Percentiles rank a stretch among this genome's conserved stretches.
phyloP scores from a whole-genome alignment of 2,329 filamentous ascomycete species.

The Epichloe uncinata region DNA sequence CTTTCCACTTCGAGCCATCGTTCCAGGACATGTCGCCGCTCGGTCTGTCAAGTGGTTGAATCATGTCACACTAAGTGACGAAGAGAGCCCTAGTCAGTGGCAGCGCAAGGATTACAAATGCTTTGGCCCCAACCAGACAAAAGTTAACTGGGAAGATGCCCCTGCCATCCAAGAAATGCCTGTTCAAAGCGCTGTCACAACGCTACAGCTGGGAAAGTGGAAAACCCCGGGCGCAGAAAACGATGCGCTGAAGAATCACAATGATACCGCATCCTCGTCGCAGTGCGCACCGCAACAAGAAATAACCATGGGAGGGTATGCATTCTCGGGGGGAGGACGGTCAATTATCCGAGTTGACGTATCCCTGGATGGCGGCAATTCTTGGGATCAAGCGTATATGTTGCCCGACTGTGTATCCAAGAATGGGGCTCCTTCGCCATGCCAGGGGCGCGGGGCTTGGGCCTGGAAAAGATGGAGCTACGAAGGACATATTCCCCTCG shows the following conservation, averaged over 20 bases:
- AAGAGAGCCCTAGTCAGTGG: slow-evolving; percentile 54
- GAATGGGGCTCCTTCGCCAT: slow-evolving; percentile 14
- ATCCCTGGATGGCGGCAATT: slow-evolving; percentile 47
- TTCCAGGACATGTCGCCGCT: slow-evolving; percentile 53
- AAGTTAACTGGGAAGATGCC: slow-evolving; percentile 48
- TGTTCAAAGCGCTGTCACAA: slow-evolving; percentile 53
- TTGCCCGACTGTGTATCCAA: slow-evolving; percentile 32
- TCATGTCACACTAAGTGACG: slow-evolving; percentile 48
- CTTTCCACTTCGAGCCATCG: slow-evolving; percentile 47
- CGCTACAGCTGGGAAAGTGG: slow-evolving; percentile 29
- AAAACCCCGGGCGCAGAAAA: background rate
- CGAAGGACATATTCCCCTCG: slow-evolving; percentile 29
- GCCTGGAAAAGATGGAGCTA: slow-evolving; percentile 53
- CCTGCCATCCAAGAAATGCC: slow-evolving; percentile 55
- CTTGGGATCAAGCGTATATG: slow-evolving; percentile 51
- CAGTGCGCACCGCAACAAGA: slow-evolving; percentile 9
- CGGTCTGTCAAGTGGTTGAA: slow-evolving; percentile 58
- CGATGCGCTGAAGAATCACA: background rate
- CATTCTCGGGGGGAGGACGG: slow-evolving; percentile 57
- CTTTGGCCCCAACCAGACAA: slow-evolving; percentile 49
- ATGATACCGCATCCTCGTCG: background rate
- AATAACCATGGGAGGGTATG: slow-evolving; percentile 45
- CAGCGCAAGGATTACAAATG: slow-evolving; percentile 56
- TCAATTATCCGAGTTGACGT: slow-evolving; percentile 55
- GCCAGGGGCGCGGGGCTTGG: slow-evolving; percentile 39